These are phyloP conservation scores for Cicer cuneatum DNA, from an alignment of 306 rosid genomes.

Conservation along the genomic window DNA sequence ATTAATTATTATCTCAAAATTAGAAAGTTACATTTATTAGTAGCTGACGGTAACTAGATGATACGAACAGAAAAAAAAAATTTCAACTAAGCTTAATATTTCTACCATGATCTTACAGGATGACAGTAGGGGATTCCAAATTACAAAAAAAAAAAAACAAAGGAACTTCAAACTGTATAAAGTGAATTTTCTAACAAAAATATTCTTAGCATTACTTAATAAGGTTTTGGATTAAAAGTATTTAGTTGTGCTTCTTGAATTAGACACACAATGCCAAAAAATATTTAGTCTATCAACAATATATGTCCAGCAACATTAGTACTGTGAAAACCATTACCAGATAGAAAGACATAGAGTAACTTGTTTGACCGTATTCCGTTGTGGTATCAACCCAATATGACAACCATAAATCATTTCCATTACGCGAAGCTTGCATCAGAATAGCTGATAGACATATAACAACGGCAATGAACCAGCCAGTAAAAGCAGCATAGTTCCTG, in stretches of 20 bases:
- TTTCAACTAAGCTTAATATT: conserved; percentile 7
- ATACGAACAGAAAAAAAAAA: conserved; percentile 17
- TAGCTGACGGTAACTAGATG: not conserved
- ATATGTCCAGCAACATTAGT: conserved; percentile 32
- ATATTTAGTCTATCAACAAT: conserved; percentile 36
- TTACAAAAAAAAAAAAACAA: conserved; percentile 17
- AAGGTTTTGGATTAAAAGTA: conserved; percentile 1
- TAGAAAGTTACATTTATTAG: conserved; percentile 22
- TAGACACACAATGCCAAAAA: conserved; percentile 22
- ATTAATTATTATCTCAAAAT: conserved; percentile 42
- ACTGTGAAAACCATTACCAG: conserved; percentile 57
- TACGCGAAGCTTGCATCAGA: conserved; percentile 95
- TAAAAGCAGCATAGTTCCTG: conserved; percentile 84
- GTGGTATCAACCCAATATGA: conserved; percentile 95
- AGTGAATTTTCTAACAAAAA: conserved; percentile 3
- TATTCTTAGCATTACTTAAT: not conserved
- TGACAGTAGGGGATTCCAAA: conserved; percentile 5
- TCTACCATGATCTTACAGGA: conserved; percentile 16
- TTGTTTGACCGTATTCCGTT: conserved; percentile 56
- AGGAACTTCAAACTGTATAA: conserved; percentile 35
- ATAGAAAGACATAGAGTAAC: conserved; percentile 73
- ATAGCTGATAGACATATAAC: conserved; percentile 79
- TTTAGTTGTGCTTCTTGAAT: conserved; percentile 28
- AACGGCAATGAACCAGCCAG: conserved; percentile 72
- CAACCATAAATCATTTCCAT: conserved; percentile 96